Base-by-base conservation (phyloP, 208 protist species). In the Leishmania guyanensis region DNA sequence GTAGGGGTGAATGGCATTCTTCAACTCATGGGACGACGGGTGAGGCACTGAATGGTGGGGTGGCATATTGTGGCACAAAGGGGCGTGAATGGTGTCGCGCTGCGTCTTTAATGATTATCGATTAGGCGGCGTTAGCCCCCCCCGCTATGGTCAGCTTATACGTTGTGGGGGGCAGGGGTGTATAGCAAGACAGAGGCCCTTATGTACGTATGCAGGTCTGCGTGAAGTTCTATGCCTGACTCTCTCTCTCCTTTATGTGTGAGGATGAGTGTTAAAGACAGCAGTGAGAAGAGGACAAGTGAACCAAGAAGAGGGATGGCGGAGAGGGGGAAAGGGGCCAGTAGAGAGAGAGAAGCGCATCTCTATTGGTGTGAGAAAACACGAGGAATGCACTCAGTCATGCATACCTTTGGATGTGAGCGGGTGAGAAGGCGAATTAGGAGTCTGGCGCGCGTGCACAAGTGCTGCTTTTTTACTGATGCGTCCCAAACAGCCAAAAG, bases 1-100 rank as follows among this genome's bases (percentile, higher is more conserved):
- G 39, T 70, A 82, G 16, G 82, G 82, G 20, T 69, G 82, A 48
- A 76, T 36, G 74, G 74, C 74, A 51, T 68, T 29, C 58, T 68
- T 36, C 20, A 43, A 39, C 74, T 33, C 74, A 77, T 20, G 39
- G 16, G 29, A 20, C 29, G 72, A 62, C n/a, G 72, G 51, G n/a
- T 29, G 72, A 39, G 46, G 51, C 53, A 33, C 16, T 54, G n/a
- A 8, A 43, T 26, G 9, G 17, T 29, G 72, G 26, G 46, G 72
- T 17, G 51, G 72, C 72, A 76, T 76, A n/a, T 39, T 16, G 16
- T 10, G 6, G 51, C 9, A 46, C 72, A 43, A 14, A 14, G 22
- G 68, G 5, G n/a, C 29, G 48, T 43, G 33, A 8, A 46, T n/a
- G 22, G 2, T 36, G 20, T 29, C 36, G 0, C 46, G 22, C n/a